Base-by-base conservation (phyloP, 129 eudicot genomes). In the Oenanthe sinensis region DNA sequence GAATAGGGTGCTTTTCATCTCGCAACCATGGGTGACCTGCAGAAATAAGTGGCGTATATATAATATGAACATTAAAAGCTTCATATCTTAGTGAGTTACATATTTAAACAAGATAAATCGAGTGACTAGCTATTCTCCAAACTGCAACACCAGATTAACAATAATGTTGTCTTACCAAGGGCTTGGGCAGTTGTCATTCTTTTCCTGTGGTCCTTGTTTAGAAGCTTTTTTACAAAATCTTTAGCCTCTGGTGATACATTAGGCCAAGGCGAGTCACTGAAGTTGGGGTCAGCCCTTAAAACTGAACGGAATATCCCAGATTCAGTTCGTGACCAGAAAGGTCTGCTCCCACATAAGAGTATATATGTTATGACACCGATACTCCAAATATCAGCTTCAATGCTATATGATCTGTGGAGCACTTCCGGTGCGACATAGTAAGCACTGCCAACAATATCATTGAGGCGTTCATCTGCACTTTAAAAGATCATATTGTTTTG, bases 341-440 rank as follows among this genome's bases (percentile, higher is more conserved):
- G 98, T 6, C 98, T 84, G 84, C 98, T 95, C 82, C 97, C 98
- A 80, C 98, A 95, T 79, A 95, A 82, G 63, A 95, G 86, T 77
- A 91, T 91, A 73, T 95, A 95, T 44, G 97, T 85, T 74, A 95
- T 95, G 79, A 95, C 97, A 39, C 98, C 98, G n/a, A 95, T 85
- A 84, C 99, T 96, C 99, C 99, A 96, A 71, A 96, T 88, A 81
- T 96, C 99, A 67, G 95, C 97, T 82, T 96, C 99, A 37, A 83
- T 83, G 44, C 88, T 89, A 82, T 96, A 96, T 48, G 97, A 96
- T 84, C 97, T 85, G 73, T 92, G 97, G 39, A 96, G 96, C 74
- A 96, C 99, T 89, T 96, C 99, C 15, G 99, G 99, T 39, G 99
- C 97, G 49, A 96, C 99, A 81, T 96, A 96, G 83, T 96, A 96